Evolutionary conservation across 2,329 filamentous ascomycete species (phyloP).

Genomic region (Arthrobotrys pseudoclavata): DNA sequence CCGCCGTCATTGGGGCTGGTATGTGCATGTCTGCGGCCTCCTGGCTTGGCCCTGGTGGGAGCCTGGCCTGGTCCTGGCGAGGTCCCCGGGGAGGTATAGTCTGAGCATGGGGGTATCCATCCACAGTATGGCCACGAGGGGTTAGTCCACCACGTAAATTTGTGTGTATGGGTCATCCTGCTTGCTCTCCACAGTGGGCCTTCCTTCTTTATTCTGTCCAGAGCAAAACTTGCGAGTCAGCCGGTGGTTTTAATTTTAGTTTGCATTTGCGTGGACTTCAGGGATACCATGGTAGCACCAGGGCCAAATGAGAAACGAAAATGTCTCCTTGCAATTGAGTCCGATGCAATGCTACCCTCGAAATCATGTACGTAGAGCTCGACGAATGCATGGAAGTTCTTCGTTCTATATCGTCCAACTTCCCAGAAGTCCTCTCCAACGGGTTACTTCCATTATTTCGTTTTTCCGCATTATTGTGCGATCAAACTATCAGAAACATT

Average conservation of each 20-base stretch:
- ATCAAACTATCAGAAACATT: slow-evolving; percentile 10
- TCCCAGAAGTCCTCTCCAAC: slow-evolving; percentile 47
- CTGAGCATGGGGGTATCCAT: not conserved
- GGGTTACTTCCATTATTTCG: too few relatives aligned
- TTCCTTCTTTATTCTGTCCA: slow-evolving; percentile 31
- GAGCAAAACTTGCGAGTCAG: slow-evolving; percentile 22
- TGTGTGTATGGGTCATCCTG: slow-evolving; percentile 57
- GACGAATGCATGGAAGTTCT: slow-evolving; percentile 35
- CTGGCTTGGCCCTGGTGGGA: slow-evolving; percentile 45
- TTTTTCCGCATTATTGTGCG: slow-evolving; percentile 29
- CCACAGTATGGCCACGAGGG: too few relatives aligned
- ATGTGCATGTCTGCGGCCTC: slow-evolving; percentile 49
- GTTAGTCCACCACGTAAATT: slow-evolving; percentile 48
- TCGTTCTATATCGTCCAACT: slow-evolving; percentile 48
- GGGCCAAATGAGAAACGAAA: slow-evolving; percentile 44
- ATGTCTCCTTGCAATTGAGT: slow-evolving; percentile 47
- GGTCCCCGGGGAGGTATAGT: slow-evolving; percentile 1
- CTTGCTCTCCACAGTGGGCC: slow-evolving; percentile 38
- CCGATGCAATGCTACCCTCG: too few relatives aligned
- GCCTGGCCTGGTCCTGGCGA: not conserved
- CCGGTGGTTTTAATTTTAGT: slow-evolving; percentile 3
- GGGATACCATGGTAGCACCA: slow-evolving; percentile 32
- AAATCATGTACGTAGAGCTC: slow-evolving; percentile 15
- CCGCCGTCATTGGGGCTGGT: slow-evolving; percentile 57
- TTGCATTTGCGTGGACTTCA: slow-evolving; percentile 49